Percentiles rank a stretch among this genome's conserved stretches.
These are phyloP conservation scores for Debaryomycetaceae sp. DNA, from an alignment of 1,139 yeast genomes.

Conservation along the genomic window DNA sequence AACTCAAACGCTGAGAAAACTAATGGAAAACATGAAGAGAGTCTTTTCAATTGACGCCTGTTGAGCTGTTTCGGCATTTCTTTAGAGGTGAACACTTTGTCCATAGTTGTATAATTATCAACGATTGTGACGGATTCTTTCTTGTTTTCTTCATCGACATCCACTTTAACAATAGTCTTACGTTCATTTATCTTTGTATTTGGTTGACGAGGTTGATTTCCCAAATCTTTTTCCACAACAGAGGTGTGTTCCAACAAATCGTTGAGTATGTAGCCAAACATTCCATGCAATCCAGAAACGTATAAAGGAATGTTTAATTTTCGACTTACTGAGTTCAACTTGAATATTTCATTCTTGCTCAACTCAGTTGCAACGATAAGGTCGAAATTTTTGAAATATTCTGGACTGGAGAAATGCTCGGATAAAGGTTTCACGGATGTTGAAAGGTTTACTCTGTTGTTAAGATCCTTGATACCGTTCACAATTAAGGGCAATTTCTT, in stretches of 20 bases:
- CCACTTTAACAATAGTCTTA: constrained; percentile 52
- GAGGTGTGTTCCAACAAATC: constrained; percentile 70
- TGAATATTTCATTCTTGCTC: constrained; percentile 33
- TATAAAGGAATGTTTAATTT: constrained; percentile 59
- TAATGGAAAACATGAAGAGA: constrained; percentile 61
- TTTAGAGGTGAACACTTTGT: constrained; percentile 30
- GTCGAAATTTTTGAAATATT: constrained; percentile 59
- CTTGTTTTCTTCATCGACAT: constrained; percentile 20
- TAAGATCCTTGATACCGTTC: constrained; percentile 61
- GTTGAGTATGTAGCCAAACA: constrained; percentile 77
- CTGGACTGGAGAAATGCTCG: constrained; percentile 17
- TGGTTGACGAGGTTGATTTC: constrained; percentile 47
- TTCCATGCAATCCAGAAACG: constrained; percentile 68
- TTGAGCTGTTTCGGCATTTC: constrained; percentile 43
- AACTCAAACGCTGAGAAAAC: constrained; percentile 53
- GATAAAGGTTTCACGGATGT: constrained; percentile 35
- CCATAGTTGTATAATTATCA: constrained; percentile 47
- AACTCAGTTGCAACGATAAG: constrained; percentile 76
- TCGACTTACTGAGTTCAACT: constrained; percentile 56
- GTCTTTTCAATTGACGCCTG: constrained; percentile 54
- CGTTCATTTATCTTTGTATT: constrained; percentile 46
- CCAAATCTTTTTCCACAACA: constrained; percentile 36
- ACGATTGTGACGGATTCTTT: constrained; percentile 54
- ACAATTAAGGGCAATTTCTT: constrained; percentile 53
- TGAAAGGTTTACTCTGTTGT: constrained; percentile 64